Conservation (phyloP, 805 yeast genomes). For the Tetrapisispora namnaoensis region DNA sequence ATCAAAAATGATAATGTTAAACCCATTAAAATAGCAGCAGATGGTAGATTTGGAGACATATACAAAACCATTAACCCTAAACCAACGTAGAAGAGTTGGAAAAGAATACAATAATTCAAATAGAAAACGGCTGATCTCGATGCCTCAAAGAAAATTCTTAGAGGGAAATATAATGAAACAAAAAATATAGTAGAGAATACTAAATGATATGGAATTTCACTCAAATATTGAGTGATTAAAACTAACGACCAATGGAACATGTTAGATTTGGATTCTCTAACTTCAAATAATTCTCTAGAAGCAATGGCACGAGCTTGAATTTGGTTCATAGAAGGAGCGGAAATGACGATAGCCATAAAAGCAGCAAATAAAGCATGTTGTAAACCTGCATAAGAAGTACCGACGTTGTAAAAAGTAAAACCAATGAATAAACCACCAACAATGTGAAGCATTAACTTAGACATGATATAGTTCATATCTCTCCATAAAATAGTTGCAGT, state of each 20-base stretch:
- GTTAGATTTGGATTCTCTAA: slow-evolving; percentile 59
- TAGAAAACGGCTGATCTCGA: slow-evolving; percentile 40
- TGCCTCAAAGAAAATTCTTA: slow-evolving; percentile 33
- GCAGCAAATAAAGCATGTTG: slow-evolving; percentile 51
- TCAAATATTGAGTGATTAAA: slow-evolving; percentile 41
- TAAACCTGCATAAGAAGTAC: slow-evolving; percentile 42
- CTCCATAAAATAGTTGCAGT: slow-evolving; percentile 42
- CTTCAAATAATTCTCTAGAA: slow-evolving; percentile 56
- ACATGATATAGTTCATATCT: slow-evolving; percentile 48
- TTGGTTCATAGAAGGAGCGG: slow-evolving; percentile 51
- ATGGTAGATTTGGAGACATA: slow-evolving; percentile 53
- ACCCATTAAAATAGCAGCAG: slow-evolving; percentile 53
- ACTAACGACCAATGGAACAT: slow-evolving; percentile 64
- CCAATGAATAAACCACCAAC: slow-evolving; percentile 58
- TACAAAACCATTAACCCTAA: slow-evolving; percentile 46
- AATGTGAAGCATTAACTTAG: slow-evolving; percentile 43
- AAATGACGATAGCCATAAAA: slow-evolving; percentile 47
- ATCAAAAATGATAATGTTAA: slow-evolving; percentile 48
- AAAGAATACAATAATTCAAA: slow-evolving; percentile 35
- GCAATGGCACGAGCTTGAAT: slow-evolving; percentile 49
- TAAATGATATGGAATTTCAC: slow-evolving; percentile 53
- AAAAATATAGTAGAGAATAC: slow-evolving; percentile 42
- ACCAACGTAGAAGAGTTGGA: slow-evolving; percentile 38
- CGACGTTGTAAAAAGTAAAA: slow-evolving; percentile 56
- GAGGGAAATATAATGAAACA: slow-evolving; percentile 44